Evolutionary conservation across 2,329 filamentous ascomycete genomes (phyloP), one percentile per base, ranked within the genome.

Genomic region (Calonectria pauciramosa): DNA sequence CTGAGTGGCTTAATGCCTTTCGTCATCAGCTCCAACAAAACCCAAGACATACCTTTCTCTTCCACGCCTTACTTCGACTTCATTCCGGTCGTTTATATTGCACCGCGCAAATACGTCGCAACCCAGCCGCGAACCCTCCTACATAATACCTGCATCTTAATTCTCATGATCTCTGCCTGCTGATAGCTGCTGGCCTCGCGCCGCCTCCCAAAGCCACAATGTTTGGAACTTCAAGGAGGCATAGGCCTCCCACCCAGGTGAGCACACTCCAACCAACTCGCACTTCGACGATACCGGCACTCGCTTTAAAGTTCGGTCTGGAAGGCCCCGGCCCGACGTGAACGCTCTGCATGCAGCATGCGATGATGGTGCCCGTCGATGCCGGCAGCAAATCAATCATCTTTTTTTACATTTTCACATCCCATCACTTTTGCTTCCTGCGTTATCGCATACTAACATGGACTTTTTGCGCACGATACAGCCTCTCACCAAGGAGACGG

Each of bases 401-500:
- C n/a, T 38, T 54, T 65, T 30, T 38, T 23, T 67, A 34, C 56
- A 28, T 52, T 36, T 26, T 34, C 32, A 65, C 56, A 28, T 59
- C 38, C 14, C 26, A 64, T 67, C 28, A 70, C 73, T 60, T 69
- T 44, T 60, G 63, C 66, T 66, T 71, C 60, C 47, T 56, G 64
- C 34, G 67, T 49, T 47, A 52, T 67, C 64, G 32, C 71, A 70
- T 32, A 38, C 80, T 82, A 79, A 83, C 76, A 80, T 81, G 77
- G 75, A 74, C 26, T 66, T 75, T 70, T 77, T 79, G 68, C 79
- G 75, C 67, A 77, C 73, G 72, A 82, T 74, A 77, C 85, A 95
- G 92, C 91, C 92, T 78, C 86, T 93, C 75, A 93, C 90, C 73
- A 88, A 89, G 76, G 88, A 91, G 72, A 93, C 93, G 71, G 92